A percentile compares a stretch with the other conserved stretches of the same genome.
phyloP scores from a whole-genome alignment of 768 basidiomycete species.

The Arthromyces matolae region DNA sequence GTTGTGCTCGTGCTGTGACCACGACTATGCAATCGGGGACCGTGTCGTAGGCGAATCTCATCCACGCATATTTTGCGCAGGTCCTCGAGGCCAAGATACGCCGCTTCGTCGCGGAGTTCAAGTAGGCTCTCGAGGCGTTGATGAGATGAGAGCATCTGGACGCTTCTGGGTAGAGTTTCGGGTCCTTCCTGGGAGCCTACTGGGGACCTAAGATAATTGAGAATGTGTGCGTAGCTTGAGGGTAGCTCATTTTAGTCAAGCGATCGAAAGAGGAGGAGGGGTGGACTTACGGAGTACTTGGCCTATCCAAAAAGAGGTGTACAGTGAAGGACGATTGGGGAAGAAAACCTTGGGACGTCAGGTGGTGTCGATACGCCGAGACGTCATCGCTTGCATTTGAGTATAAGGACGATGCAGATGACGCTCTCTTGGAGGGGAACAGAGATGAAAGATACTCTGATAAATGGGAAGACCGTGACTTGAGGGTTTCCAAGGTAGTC shows the following conservation, averaged over 20 bases:
- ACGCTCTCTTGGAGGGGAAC: constrained; percentile 34
- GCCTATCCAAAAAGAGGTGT: constrained; percentile 76
- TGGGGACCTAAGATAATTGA: constrained; percentile 67
- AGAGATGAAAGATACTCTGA: constrained; percentile 53
- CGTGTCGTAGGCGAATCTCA: constrained; percentile 56
- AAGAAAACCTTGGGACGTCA: constrained; percentile 55
- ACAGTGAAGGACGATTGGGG: constrained; percentile 43
- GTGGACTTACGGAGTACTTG: constrained; percentile 79
- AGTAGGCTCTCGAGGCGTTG: constrained; percentile 62
- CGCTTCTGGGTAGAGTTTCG: constrained; percentile 56
- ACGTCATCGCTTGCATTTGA: constrained; percentile 51
- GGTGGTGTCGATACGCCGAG: constrained; percentile 58
- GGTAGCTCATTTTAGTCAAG: constrained; percentile 4
- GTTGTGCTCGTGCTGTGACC: constrained; percentile 35
- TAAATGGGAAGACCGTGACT: constrained; percentile 65
- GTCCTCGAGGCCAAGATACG: constrained; percentile 64
- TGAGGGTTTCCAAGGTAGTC: constrained; percentile 64
- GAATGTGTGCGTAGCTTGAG: constrained; percentile 64
- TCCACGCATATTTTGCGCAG: constrained; percentile 64
- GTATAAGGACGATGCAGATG: constrained; percentile 52
- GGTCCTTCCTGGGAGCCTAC: constrained; percentile 41
- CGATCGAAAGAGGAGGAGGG: too few species aligned
- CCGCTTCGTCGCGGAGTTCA: constrained; percentile 77
- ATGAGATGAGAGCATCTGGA: constrained; percentile 43
- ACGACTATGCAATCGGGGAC: constrained; percentile 37